A percentile compares a stretch with the other conserved stretches of the same genome.
These are phyloP conservation scores for Kwoniella newhampshirensis DNA, from an alignment of 768 basidiomycete species.

Conservation along the genomic window DNA sequence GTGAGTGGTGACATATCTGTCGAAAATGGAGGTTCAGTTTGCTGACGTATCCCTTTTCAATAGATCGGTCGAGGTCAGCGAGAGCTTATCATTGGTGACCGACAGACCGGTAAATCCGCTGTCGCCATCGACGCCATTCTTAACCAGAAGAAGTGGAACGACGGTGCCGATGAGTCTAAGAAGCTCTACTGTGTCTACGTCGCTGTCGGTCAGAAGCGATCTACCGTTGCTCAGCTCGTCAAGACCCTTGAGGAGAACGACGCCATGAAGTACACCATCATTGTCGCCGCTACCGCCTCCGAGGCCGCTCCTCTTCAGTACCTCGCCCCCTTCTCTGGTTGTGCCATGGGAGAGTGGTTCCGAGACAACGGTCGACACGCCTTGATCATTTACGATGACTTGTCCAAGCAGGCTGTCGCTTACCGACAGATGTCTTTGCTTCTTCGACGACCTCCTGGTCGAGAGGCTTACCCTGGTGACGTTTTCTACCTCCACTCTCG, in stretches of 20 bases:
- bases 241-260: conserved; percentile 99
- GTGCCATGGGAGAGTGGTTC: conserved; percentile 99
- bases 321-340: conserved; percentile 99
- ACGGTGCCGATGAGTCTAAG: conserved; percentile 92
- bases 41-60: neutral
- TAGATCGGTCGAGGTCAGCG: conserved; percentile 98
- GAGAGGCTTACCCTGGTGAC: conserved; percentile 96
- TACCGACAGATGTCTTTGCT: conserved; percentile 99
- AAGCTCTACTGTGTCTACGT: conserved; percentile 99
- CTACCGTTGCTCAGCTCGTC: conserved; percentile 98
- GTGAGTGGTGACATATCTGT: conserved; percentile 23
- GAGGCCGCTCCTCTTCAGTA: conserved; percentile 99
- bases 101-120: conserved; percentile 95
- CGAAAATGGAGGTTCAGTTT: neutral
- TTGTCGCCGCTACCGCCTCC: conserved; percentile 98
- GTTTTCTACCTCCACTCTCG: conserved; percentile 99
- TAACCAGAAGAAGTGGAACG: conserved; percentile 99
- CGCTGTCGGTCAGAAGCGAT: conserved; percentile 98
- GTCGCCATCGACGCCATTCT: conserved; percentile 99
- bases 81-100: conserved; percentile 99
- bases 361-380: conserved; percentile 98
- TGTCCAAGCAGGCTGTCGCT: conserved; percentile 99
- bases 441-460: conserved; percentile 99
- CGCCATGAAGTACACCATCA: conserved; percentile 99
- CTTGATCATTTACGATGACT: conserved; percentile 97